A percentile compares a stretch with the other conserved stretches of the same genome.
These are phyloP conservation scores for Aspergillus vadensis DNA, from an alignment of 2,329 filamentous ascomycete genomes.

Conservation along the genomic window DNA sequence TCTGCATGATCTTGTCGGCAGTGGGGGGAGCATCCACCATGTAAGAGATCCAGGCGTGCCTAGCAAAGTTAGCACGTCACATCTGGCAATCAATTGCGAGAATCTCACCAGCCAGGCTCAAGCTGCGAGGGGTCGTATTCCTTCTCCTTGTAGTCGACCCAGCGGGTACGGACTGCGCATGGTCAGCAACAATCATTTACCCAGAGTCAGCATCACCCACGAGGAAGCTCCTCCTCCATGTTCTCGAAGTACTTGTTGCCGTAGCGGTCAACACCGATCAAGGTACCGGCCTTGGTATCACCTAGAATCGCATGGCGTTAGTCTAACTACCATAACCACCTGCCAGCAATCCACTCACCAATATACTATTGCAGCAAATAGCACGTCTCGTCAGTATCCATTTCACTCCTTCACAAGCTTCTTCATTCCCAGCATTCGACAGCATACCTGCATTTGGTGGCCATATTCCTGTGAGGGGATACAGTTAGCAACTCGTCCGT, in stretches of 20 bases:
- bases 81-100: background rate
- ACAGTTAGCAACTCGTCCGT: constrained; percentile 39
- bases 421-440: constrained; percentile 10
- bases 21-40: constrained; percentile 82
- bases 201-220: constrained; percentile 54
- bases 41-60: constrained; percentile 98
- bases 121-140: constrained; percentile 69
- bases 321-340: constrained; percentile 14
- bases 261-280: constrained; percentile 82
- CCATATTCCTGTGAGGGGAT: constrained; percentile 70
- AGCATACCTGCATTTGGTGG: constrained; percentile 82
- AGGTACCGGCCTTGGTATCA: constrained; percentile 90
- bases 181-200: constrained; percentile 20
- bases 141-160: constrained; percentile 93
- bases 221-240: constrained; percentile 80
- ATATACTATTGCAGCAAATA: constrained; percentile 41
- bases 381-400: constrained; percentile 25
- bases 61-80: constrained; percentile 27
- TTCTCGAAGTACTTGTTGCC: constrained; percentile 99
- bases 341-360: constrained; percentile 31
- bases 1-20: constrained; percentile 70
- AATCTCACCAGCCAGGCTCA: constrained; percentile 77
- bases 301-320: constrained; percentile 56
- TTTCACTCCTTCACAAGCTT: background rate
- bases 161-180: constrained; percentile 79